Base-by-base conservation (phyloP, 2,329 filamentous ascomycete genomes). In the Curvularia hawaiiensis region DNA sequence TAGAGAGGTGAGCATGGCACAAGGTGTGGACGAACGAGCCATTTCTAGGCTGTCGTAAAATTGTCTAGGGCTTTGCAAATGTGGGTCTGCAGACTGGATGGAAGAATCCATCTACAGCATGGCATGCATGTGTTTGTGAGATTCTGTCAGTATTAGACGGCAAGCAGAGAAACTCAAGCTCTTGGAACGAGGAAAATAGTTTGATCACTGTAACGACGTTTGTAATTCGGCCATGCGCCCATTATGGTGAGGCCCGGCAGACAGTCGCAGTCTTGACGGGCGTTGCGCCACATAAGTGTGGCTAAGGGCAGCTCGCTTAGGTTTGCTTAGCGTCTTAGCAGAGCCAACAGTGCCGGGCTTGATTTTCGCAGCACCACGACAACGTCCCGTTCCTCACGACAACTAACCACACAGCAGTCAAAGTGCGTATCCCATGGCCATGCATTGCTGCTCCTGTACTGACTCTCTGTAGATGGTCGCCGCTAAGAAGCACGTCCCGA, bases 401-500 rank as follows among this genome's bases (percentile, higher is more conserved):
- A 62, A 72, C 68, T 67, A 74, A 70, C 65, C 60, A 65, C 68
- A 74, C 70, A 65, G 71, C 71, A 74, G 70, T 69, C 70, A 76
- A 73, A 75, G 74, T 76, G 66, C 67, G 73, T 72, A 62, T 55
- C 46, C 33, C 26, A 39, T 30, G 7, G 35, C 39, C 53, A 39
- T 30, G 28, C 39, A 45, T 52, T 43, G 53, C 47, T 56, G 52
- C 35, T 39, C 45, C 60, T 58, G 35, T 62, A 62, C 71, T 76
- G 55, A 75, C 56, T 52, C 16, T 31, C 18, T 46, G 20, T 65
- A 94, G 93, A 98, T 98, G 95, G 92, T 94, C 87, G 88, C 93
- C 90, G 91, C 94, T 84, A 96, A 96, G 91, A 96, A 96, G 88
- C 95, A 98, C 84, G 88, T 98, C 80, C 90, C 93, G 79, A 99